Evolutionary conservation across 2,329 filamentous ascomycete genomes (phyloP).

Genomic region (Lecanosticta acicola): DNA sequence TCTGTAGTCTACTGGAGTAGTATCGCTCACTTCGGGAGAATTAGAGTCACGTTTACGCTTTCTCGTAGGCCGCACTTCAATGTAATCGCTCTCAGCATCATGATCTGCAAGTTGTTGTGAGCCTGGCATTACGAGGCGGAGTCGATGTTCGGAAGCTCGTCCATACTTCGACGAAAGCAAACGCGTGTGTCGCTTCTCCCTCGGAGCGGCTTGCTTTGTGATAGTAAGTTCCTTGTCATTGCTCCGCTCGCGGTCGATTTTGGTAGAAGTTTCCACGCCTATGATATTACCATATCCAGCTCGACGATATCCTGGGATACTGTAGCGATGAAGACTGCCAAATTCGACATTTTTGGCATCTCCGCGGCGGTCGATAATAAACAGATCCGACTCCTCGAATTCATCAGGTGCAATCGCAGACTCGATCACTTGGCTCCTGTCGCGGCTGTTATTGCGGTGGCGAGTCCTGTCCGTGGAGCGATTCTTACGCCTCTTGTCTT

Average conservation of each 20-base stretch:
- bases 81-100: constrained; percentile 12
- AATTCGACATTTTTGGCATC: constrained; percentile 72
- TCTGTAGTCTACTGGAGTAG: constrained; percentile 33
- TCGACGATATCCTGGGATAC: constrained; percentile 65
- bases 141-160: constrained; percentile 2
- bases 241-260: constrained; percentile 61
- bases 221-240: constrained; percentile 38
- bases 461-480: neutral
- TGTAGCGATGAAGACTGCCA: constrained; percentile 65
- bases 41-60: constrained; percentile 18
- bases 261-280: constrained; percentile 55
- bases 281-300: constrained; percentile 64
- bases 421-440: constrained; percentile 1
- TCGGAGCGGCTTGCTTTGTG: neutral
- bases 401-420: constrained; percentile 10
- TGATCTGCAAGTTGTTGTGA: constrained; percentile 1
- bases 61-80: constrained; percentile 12
- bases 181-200: constrained; percentile 2
- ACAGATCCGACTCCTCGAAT: constrained; percentile 38
- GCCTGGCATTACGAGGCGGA: constrained; percentile 8
- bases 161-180: constrained; percentile 15
- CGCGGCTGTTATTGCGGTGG: neutral
- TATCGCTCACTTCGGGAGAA: constrained; percentile 10
- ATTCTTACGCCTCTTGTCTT: constrained; percentile 1
- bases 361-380: constrained; percentile 65